These are phyloP conservation scores for Aspergillus asperescens DNA, from an alignment of 495 filamentous ascomycete genomes.

Conservation along the genomic window DNA sequence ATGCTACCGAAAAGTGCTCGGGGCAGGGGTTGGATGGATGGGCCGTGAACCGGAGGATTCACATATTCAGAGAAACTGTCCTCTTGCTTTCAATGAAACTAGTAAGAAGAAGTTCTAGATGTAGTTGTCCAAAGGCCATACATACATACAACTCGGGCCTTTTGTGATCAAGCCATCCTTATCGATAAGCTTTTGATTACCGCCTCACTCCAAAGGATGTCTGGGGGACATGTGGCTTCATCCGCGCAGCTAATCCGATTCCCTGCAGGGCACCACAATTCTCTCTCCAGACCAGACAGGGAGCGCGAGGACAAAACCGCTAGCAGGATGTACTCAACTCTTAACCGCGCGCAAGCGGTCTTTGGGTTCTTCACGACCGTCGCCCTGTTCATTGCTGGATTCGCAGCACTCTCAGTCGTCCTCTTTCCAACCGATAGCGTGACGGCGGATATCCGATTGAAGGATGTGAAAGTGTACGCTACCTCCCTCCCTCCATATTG, in stretches of 20 bases:
- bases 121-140: no score
- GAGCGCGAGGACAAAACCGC: neutral
- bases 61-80: no score
- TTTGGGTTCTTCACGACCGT: conserved; percentile 99
- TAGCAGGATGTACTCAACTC: conserved; percentile 66
- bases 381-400: conserved; percentile 68
- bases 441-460: conserved; percentile 57
- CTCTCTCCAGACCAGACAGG: neutral
- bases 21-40: no score
- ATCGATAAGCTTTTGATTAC: conserved; percentile 20
- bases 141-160: no score
- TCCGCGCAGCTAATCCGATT: conserved; percentile 3
- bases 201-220: conserved; percentile 16
- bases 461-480: conserved; percentile 81
- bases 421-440: conserved; percentile 61
- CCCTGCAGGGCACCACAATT: neutral
- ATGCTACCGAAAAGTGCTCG: no score
- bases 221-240: conserved; percentile 36
- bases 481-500: neutral
- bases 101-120: no score
- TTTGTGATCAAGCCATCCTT: conserved; percentile 1
- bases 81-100: no score
- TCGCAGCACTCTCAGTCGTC: conserved; percentile 74
- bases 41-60: no score
- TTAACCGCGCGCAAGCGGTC: conserved; percentile 81